Evolutionary conservation across 192 early-diverging fungal genomes (phyloP), one percentile per base, ranked within the genome.

Genomic region (Backusella morwellensis): DNA sequence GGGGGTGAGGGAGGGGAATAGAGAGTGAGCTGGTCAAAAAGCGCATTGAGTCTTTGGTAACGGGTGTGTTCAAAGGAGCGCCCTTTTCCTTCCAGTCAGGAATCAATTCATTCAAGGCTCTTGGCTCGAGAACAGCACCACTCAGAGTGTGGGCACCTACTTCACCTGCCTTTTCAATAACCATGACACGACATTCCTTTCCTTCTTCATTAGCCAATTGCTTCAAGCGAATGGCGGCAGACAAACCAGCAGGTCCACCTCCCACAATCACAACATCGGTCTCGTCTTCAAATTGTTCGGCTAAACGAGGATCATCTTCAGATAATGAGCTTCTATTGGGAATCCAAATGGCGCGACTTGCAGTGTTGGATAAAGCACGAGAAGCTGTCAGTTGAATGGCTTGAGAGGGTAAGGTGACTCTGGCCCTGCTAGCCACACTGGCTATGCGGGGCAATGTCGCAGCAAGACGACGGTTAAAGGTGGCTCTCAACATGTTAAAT

Each of bases 21-120:
- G 95, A 85, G 23, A 86, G 70, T 41, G 88, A 91, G 70, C 87
- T 80, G 3, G 97, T 98, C 76, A 99, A 83, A 36, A 93, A 90
- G 76, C 88, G 86, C 93, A 99, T 96, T 0, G 91, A 83, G 84
- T 99, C 98, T 36, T 91, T 85, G 4, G 88, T 80, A 4, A 92
- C 98, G 5, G 95, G 96, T 73, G 92, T 91, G 83, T 95, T 91
- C 42, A 99, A 85, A 19, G 98, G 98, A 1, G 98, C 97, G 6
- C 94, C 95, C 79, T 90, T 94, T 70, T 97, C 96, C 84, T 95
- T 97, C 97, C 97, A 99, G 78, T 98, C 94, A 32, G 98, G 98
- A 42, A 99, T 96, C 77, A 99, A 85, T 85, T 99, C 98, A 77
- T 97, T 87, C 70, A 99, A 81, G 7, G 98, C 94, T 3, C 92